Conservation (phyloP, 1,284 basidiomycete species). For the Retiboletus fuscus region DNA sequence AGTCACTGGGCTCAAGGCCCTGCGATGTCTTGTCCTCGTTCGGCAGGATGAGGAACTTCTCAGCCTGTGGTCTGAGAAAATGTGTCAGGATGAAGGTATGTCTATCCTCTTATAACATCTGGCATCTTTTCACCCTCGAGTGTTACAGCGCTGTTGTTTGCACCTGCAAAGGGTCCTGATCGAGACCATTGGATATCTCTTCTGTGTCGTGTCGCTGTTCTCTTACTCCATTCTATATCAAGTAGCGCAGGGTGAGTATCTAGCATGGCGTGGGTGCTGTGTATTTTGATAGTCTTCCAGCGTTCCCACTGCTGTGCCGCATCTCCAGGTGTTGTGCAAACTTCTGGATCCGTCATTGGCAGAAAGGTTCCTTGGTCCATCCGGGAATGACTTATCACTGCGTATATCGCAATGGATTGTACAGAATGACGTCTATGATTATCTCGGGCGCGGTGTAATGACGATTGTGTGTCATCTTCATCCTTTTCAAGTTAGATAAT, state of each 20-base stretch:
- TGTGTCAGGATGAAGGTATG: constrained; percentile 56
- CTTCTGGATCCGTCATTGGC: constrained; percentile 38
- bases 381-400: constrained; percentile 29
- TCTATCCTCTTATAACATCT: constrained; percentile 15
- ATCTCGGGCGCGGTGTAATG: constrained; percentile 33
- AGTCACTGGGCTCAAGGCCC: constrained; percentile 61
- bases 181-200: constrained; percentile 68
- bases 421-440: constrained; percentile 33
- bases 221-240: constrained; percentile 66
- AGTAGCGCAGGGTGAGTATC: constrained; percentile 57
- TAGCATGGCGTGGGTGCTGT: background rate
- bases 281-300: constrained; percentile 43
- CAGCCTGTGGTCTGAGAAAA: constrained; percentile 59
- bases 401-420: constrained; percentile 36
- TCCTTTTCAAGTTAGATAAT: background rate
- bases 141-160: constrained; percentile 56
- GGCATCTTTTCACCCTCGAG: constrained; percentile 21
- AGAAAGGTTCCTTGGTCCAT: constrained; percentile 21
- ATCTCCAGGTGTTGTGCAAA: constrained; percentile 45
- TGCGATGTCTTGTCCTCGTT: constrained; percentile 72
- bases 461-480: constrained; percentile 42
- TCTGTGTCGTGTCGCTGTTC: constrained; percentile 59
- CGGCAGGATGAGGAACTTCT: constrained; percentile 67
- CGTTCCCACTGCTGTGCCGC: constrained; percentile 35
- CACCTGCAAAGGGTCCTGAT: constrained; percentile 52